Evolutionary conservation across 2,329 filamentous ascomycete species (phyloP), one percentile per base, ranked within the genome.

Genomic region (Colletotrichum sansevieriae): DNA sequence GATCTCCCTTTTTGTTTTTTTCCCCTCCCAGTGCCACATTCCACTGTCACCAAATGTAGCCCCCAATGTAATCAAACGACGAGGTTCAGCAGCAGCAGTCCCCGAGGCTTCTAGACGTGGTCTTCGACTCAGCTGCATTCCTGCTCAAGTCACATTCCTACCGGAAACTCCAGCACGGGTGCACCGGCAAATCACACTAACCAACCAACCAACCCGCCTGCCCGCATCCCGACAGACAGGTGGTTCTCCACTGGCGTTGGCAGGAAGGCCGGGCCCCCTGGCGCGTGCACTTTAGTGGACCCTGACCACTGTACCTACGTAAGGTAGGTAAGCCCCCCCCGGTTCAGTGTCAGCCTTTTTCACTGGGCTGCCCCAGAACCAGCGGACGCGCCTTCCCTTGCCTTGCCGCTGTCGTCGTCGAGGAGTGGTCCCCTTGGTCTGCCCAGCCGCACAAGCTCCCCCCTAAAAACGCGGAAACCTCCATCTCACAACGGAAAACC

Each of bases 401-500:
- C n/a, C 6, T 43, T 22, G 3, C 35, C 13, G 37, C 37, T 10
- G 10, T 10, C 13, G 37, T 13, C 6, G 37, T 39, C 12, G 37
- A 4, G 37, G 37, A 15, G 37, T 39, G 37, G 37, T 15, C 37
- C 37, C 37, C 25, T 25, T 25, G 25, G 25, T 25, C 5, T 25
- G 25, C 25, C 25, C 7, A 29, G 8, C 29, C 8, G 7, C 6
- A 8, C 29, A 29, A 29, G 29, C 29, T 9, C 29, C 35, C 33
- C 52, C 37, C 37, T 43, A 55, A 54, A 68, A 65, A 46, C 64
- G 58, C 63, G 61, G 37, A 55, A 62, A 68, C 56, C 64, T 70
- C 57, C 67, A 61, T 67, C 39, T 52, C 29, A 33, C 51, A 49
- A 33, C 67, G 67, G 67, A 41, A 67, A 67, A 35, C 67, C 63